phyloP scores from a whole-genome alignment of 1,284 basidiomycete genomes.

The Sutorius eximius region DNA sequence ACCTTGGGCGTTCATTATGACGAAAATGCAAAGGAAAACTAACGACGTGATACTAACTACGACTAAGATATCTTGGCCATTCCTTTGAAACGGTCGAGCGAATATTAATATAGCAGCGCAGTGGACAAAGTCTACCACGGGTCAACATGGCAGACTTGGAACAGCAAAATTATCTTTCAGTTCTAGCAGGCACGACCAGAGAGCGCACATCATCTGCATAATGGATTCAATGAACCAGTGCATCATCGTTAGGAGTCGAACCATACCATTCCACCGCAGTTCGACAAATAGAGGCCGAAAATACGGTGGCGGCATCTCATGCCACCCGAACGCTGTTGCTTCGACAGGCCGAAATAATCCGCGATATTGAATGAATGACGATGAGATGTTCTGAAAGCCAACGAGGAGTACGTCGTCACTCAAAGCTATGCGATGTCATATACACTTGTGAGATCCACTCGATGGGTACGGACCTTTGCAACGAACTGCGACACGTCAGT shows the following conservation, averaged over 20 bases:
- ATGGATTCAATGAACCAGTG: slow-evolving; percentile 2
- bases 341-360: background rate
- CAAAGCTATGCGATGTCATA: slow-evolving; percentile 27
- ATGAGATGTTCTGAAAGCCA: background rate
- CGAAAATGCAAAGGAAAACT: slow-evolving; percentile 9
- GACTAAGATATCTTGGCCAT: slow-evolving; percentile 6
- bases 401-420: slow-evolving; percentile 7
- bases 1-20: slow-evolving; percentile 17
- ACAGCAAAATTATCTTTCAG: slow-evolving; percentile 2
- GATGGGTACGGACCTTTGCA: slow-evolving; percentile 1
- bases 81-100: background rate
- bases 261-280: slow-evolving; percentile 8
- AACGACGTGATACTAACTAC: slow-evolving; percentile 13
- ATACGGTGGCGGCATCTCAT: background rate
- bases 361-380: background rate
- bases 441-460: slow-evolving; percentile 5
- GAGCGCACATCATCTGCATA: background rate
- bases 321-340: background rate
- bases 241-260: background rate
- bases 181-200: background rate
- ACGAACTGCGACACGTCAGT: background rate
- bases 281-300: background rate
- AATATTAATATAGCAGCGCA: background rate
- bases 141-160: background rate
- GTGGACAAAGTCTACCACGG: background rate